Evolutionary conservation across 2,329 filamentous ascomycete species (phyloP).

Genomic region (Fusarium globosum): DNA sequence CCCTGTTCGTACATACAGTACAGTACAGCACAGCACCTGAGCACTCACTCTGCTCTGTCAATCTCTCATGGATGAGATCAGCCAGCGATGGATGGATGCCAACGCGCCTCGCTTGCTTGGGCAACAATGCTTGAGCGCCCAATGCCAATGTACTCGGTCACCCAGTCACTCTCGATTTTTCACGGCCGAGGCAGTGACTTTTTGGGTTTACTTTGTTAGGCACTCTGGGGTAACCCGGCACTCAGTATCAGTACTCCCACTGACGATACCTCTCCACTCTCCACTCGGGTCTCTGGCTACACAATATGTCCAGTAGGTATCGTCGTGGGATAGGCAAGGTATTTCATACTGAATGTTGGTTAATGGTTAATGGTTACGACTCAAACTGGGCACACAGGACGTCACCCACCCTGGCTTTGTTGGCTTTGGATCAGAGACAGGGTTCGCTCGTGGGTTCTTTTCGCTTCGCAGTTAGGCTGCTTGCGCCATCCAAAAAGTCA

Average conservation of each 20-base stretch:
- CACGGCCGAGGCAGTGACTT: constrained; percentile 28
- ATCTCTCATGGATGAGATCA: constrained; percentile 41
- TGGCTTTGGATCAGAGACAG: constrained; percentile 39
- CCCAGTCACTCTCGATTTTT: constrained; percentile 35
- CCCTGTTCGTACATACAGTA: constrained; percentile 38
- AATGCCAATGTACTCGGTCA: constrained; percentile 47
- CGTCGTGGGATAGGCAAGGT: neutral
- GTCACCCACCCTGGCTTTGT: constrained; percentile 26
- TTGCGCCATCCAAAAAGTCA: constrained; percentile 40
- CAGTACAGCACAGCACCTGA: neutral
- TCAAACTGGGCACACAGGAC: constrained; percentile 10
- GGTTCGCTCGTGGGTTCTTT: constrained; percentile 28
- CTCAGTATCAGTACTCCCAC: constrained; percentile 9
- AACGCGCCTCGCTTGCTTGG: constrained; percentile 43
- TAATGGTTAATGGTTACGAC: neutral
- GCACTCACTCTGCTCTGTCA: constrained; percentile 33
- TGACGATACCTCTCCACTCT: constrained; percentile 32
- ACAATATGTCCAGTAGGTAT: neutral
- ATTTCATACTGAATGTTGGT: neutral
- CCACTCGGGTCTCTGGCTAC: constrained; percentile 20
- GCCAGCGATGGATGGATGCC: constrained; percentile 27
- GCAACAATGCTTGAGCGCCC: constrained; percentile 49
- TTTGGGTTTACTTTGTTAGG: neutral
- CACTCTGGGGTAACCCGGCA: constrained; percentile 46
- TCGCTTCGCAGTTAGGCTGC: constrained; percentile 32